Evolutionary conservation across 495 filamentous ascomycete genomes (phyloP).

Genomic region (Trichocladium antarcticum): DNA sequence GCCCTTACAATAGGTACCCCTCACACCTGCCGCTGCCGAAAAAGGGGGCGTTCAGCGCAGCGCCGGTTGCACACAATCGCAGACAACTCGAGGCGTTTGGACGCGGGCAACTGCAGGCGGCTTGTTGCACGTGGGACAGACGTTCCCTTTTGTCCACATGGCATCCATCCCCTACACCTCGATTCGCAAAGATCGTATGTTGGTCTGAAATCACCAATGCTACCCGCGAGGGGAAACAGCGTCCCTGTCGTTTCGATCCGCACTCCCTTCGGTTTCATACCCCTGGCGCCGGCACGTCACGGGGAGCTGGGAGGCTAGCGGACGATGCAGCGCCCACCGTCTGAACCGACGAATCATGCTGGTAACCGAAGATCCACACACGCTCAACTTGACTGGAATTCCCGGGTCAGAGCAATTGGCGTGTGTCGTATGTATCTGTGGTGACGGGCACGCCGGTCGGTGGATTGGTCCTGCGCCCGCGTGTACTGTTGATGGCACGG

Average conservation of each 20-base stretch:
- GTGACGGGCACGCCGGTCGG: conserved; percentile 1
- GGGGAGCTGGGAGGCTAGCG: conserved; percentile 15
- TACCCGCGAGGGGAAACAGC: background rate
- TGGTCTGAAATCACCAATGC: background rate
- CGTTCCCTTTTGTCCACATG: conserved; percentile 2
- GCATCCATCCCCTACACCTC: background rate
- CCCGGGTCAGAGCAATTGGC: conserved; percentile 1
- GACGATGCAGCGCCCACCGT: conserved; percentile 5
- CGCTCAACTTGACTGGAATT: conserved; percentile 6
- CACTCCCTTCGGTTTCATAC: background rate
- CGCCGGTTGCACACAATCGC: conserved; percentile 16
- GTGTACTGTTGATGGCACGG: conserved; percentile 5
- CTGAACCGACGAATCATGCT: conserved; percentile 24
- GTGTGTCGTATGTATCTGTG: background rate
- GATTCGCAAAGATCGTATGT: background rate
- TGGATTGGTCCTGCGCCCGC: background rate
- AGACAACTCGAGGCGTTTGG: conserved; percentile 11
- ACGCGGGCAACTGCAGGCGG: conserved; percentile 18
- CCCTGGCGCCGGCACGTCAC: conserved; percentile 3
- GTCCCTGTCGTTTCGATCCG: background rate
- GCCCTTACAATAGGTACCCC: conserved; percentile 20
- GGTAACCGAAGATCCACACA: conserved; percentile 17
- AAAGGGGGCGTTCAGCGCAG: background rate
- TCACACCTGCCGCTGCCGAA: conserved; percentile 15
- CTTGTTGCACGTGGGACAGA: conserved; percentile 24